Evolutionary conservation across 2,329 filamentous ascomycete species (phyloP), one percentile per base, ranked within the genome.

Genomic region (Xylariaceae sp.): DNA sequence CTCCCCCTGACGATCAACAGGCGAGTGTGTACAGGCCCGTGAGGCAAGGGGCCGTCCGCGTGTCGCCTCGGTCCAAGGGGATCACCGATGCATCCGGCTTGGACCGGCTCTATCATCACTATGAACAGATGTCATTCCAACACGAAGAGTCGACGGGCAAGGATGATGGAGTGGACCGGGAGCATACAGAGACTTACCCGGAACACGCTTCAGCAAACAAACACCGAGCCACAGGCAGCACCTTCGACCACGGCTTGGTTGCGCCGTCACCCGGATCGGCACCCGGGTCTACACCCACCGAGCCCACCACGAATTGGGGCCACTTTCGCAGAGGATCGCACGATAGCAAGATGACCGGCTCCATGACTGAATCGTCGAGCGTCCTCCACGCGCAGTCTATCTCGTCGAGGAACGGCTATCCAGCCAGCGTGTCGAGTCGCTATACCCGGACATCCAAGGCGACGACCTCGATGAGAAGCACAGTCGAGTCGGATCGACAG

Each of bases 51-150:
- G 67, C 19, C 70, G 70, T 50, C 30, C 51, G 43, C 29, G 39
- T 54, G 31, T 62, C 62, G 44, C 58, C 67, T 45, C 62, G 54
- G 11, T 67, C 67, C 3, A 64, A 57, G 48, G 68, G 68, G 1
- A 63, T 64, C 34, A 65, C 58, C 19, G 69, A 68, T 62, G 64
- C 72, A 2, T 67, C 70, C 12, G 75, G 74, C 2, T 65, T 81
- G 27, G 72, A 78, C 43, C 76, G 76, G 50, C 69, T 84, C 2
- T 83, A 83, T 62, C 72, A 80, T 53, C 79, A 83, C 62, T 83
- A 84, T 62, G 80, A 83, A 64, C 74, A 80, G 60, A 77, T 77
- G 71, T 76, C 78, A 0, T 76, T 80, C 54, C 74, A 74, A 11
- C 68, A 77, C 19, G 64, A 65, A 34, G 61, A 65, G 19, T 26